Base-by-base conservation (phyloP, 2,329 filamentous ascomycete genomes). In the Thelonectria discophora region DNA sequence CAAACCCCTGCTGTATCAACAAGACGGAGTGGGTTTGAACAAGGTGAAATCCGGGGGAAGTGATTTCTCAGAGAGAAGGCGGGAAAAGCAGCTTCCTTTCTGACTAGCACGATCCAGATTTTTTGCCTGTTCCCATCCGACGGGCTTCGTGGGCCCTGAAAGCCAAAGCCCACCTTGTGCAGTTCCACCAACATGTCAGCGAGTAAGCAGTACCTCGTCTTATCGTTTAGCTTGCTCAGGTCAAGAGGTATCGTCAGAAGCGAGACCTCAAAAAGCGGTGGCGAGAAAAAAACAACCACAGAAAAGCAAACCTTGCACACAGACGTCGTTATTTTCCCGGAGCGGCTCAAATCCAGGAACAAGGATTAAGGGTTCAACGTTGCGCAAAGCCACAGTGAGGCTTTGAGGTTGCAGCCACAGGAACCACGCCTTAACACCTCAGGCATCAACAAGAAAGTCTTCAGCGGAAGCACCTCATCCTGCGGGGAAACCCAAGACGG, bases 311-410 rank as follows among this genome's bases (percentile, higher is more conserved):
- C 27, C 27, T 30, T 30, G 21, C 27, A n/a, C 27, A 30, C 27
- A 8, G 27, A 30, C 11, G 15, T 30, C 27, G 27, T 30, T 30
- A 7, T 30, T 30, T 30, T 30, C 15, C 11, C 48, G 30, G 37
- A n/a, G 18, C 1, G 2, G 40, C 9, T 43, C 18, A 9, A 15
- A n/a, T 17, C 40, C 40, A 43, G n/a, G 15, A 17, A 20, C 10
- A 15, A 24, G 40, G 40, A 17, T 43, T 17, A 17, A 20, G 40
- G 40, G 40, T 43, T 17, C 40, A 11, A 11, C 40, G 18, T 43
- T 2, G n/a, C 9, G 17, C 45, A 56, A 56, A 42, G 54, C 34
- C 46, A 56, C 54, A 56, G 18, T 12, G n/a, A 42, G 7, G 11
- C 24, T n/a, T 34, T 24, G 30, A 18, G 50, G 39, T 42, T 53